Evolutionary conservation across 176 grass and related monocot genomes (phyloP), one percentile per base, ranked within the genome.

Genomic region (Metroxylon sagu): DNA sequence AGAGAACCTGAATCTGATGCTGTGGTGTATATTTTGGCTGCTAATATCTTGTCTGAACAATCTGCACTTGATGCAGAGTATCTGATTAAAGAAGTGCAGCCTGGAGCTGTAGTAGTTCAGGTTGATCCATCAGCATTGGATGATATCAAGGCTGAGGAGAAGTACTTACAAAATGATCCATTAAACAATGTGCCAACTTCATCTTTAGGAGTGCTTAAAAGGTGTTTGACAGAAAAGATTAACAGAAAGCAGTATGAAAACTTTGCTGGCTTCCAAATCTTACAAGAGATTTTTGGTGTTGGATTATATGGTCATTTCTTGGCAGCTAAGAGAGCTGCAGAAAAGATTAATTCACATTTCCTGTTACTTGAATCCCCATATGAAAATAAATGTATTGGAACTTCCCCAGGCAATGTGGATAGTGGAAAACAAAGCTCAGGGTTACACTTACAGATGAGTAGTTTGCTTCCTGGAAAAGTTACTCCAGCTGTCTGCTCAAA

Each of bases 221-320:
- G 74, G 59, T 97, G 87, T 70, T 76, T 97, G 48, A 83, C 65
- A 0, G 87, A 97, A 80, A 87, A 91, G 71, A 76, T 76, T 60
- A 97, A 78, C 62, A 91, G 85, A 71, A 75, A 85, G 16, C 65
- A 85, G 52, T 97, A 85, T 74, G 87, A 88, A 18, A 85, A 87
- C 54, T 71, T 81, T 10, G 92, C 87, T 2, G 83, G 87, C 3
- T 88, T 77, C 66, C 87, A 91, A 48, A 81, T 97, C 63, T 30
- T 97, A 62, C 87, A 82, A 77, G 87, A 97, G 66, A 90, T 97
- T 31, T 97, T 97, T 53, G 92, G 87, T 53, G 76, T 91, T 17
- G 87, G 92, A 4, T 91, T 90, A 75, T 88, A 82, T 39, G 84
- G 92, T 62, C 92, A 90, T 72, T 75, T 97, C 10, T 79, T 91